These are phyloP conservation scores for Neoscytalidium dimidiatum DNA, from an alignment of 2,329 filamentous ascomycete species.

Conservation along the genomic window DNA sequence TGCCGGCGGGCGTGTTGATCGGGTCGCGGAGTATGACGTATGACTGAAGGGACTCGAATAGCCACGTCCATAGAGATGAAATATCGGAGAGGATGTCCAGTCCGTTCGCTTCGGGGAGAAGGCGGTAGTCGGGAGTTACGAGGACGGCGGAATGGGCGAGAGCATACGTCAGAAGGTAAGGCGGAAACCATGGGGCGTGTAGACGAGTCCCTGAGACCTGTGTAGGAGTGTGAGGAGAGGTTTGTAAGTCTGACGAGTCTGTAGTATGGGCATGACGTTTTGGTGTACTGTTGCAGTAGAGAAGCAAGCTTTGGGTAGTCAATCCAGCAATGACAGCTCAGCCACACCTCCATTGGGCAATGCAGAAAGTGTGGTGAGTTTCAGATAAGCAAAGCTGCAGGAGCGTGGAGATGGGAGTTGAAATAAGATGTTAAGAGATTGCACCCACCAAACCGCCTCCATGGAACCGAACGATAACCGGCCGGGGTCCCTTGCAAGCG, in stretches of 20 bases:
- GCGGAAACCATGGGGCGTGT: constrained; percentile 32
- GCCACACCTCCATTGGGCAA: no score
- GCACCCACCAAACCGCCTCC: constrained; percentile 45
- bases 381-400: no score
- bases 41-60: constrained; percentile 28
- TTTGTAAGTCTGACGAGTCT: neutral
- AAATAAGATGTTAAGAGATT: neutral
- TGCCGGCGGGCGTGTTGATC: constrained; percentile 23
- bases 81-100: constrained; percentile 52
- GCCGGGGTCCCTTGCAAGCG: constrained; percentile 30
- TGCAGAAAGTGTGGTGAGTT: no score
- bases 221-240: neutral
- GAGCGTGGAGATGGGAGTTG: neutral
- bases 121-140: constrained; percentile 52
- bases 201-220: constrained; percentile 32
- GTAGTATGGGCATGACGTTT: neutral
- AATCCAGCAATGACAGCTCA: neutral
- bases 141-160: constrained; percentile 46
- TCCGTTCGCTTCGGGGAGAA: constrained; percentile 52
- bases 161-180: constrained; percentile 42
- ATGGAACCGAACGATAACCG: constrained; percentile 46
- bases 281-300: no score
- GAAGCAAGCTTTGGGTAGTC: no score
- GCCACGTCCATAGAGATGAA: constrained; percentile 52
- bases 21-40: constrained; percentile 15